A percentile compares a stretch with the other conserved stretches of the same genome.
These are phyloP conservation scores for Vararia minispora DNA, from an alignment of 768 basidiomycete species.

Conservation along the genomic window DNA sequence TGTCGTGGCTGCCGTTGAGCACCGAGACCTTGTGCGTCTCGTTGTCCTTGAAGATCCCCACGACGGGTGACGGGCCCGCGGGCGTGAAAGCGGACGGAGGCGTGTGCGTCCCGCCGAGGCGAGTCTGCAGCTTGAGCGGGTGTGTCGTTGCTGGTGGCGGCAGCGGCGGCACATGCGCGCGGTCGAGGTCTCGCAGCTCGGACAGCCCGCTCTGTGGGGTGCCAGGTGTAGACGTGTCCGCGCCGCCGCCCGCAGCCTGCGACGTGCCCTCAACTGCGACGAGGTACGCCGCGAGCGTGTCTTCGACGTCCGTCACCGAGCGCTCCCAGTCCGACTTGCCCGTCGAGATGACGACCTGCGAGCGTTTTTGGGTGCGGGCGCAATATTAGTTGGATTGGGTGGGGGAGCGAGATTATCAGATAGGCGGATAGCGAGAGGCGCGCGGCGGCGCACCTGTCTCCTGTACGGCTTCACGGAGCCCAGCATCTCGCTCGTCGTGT, in stretches of 20 bases:
- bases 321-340: conserved; percentile 83
- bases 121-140: no score
- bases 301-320: conserved; percentile 62
- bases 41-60: conserved; percentile 49
- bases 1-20: conserved; percentile 74
- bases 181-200: no score
- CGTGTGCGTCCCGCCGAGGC: no score
- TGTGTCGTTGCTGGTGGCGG: no score
- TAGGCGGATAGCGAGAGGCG: neutral
- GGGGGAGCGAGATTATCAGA: neutral
- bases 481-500: conserved; percentile 74
- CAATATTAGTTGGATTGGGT: conserved; percentile 7
- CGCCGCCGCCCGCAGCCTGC: neutral
- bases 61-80: conserved; percentile 20
- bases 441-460: conserved; percentile 48
- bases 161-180: no score
- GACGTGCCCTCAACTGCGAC: conserved; percentile 14
- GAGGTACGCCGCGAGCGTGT: conserved; percentile 59
- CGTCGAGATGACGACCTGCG: conserved; percentile 78
- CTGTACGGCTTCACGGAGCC: conserved; percentile 78
- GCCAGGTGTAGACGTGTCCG: conserved; percentile 1
- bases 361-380: neutral
- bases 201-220: conserved; percentile 1
- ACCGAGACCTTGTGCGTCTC: conserved; percentile 53
- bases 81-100: conserved; percentile 13